Evolutionary conservation across 345 rosid genomes (phyloP).

Genomic region (Salix viminalis): DNA sequence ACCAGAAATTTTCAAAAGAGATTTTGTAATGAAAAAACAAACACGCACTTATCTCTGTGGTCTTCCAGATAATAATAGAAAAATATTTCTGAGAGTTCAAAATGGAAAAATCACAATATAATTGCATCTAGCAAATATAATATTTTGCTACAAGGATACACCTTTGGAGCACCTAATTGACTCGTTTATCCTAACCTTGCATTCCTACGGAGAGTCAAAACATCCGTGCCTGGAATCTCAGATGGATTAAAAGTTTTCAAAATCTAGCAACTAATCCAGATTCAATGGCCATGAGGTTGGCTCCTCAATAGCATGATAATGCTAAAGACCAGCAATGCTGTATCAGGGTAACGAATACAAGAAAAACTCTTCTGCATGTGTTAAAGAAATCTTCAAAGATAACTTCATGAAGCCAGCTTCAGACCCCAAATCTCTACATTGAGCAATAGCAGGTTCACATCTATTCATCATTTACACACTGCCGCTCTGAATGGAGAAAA

Average conservation of each 20-base stretch:
- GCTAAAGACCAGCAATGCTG: not conserved
- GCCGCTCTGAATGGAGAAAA: constrained; percentile 53
- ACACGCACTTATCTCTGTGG: not conserved
- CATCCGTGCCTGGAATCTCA: constrained; percentile 21
- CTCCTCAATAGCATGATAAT: not conserved
- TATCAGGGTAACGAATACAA: not conserved
- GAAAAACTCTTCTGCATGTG: not conserved
- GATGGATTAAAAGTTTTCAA: not conserved
- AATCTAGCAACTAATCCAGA: constrained; percentile 5
- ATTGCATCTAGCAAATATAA: not conserved
- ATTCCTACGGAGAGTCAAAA: not conserved
- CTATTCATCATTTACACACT: constrained; percentile 67
- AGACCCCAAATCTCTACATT: not conserved
- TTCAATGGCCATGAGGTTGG: not conserved
- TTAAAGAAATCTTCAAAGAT: not conserved
- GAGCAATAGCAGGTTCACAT: not conserved
- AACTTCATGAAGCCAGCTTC: constrained; percentile 12
- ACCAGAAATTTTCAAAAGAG: too few species aligned
- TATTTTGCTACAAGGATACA: not conserved
- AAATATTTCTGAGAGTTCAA: not conserved
- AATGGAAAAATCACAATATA: not conserved
- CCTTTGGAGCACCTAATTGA: constrained; percentile 1
- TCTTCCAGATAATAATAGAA: not conserved
- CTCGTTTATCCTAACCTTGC: not conserved
- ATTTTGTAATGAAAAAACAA: too few species aligned